phyloP scores from a whole-genome alignment of 192 early-diverging fungal genomes.

The Gigaspora rosea region DNA sequence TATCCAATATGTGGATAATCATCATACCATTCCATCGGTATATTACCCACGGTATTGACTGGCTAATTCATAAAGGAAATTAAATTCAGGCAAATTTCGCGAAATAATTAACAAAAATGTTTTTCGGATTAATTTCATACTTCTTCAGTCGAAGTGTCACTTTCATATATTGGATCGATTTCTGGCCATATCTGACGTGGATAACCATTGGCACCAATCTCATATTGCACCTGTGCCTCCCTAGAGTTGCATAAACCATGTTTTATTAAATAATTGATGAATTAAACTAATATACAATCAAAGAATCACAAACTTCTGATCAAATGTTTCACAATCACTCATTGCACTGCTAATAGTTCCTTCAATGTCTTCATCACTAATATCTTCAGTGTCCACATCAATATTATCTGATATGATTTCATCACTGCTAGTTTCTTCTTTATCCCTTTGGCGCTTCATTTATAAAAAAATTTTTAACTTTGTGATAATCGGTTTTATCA shows the following conservation, averaged over 20 bases:
- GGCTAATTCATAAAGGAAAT: constrained; percentile 49
- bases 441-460: too few relatives aligned
- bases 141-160: constrained; percentile 91
- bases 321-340: too few relatives aligned
- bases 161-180: constrained; percentile 92
- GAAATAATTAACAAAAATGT: neutral
- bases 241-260: neutral
- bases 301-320: too few relatives aligned
- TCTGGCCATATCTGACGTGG: constrained; percentile 70
- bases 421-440: too few relatives aligned
- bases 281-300: too few relatives aligned
- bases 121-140: constrained; percentile 42
- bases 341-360: too few relatives aligned
- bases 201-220: constrained; percentile 42
- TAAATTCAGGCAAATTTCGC: neutral
- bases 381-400: too few relatives aligned
- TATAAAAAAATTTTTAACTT: too few relatives aligned
- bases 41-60: constrained; percentile 90
- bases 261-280: too few relatives aligned
- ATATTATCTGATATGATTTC: too few relatives aligned
- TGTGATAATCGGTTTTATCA: too few relatives aligned
- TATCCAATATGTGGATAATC: constrained; percentile 98
- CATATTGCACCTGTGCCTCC: constrained; percentile 35
- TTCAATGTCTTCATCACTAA: too few relatives aligned
- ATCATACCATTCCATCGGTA: constrained; percentile 97